These are phyloP conservation scores for Saccharomycopsis synnaedendra DNA, from an alignment of 805 yeast species.

Conservation along the genomic window DNA sequence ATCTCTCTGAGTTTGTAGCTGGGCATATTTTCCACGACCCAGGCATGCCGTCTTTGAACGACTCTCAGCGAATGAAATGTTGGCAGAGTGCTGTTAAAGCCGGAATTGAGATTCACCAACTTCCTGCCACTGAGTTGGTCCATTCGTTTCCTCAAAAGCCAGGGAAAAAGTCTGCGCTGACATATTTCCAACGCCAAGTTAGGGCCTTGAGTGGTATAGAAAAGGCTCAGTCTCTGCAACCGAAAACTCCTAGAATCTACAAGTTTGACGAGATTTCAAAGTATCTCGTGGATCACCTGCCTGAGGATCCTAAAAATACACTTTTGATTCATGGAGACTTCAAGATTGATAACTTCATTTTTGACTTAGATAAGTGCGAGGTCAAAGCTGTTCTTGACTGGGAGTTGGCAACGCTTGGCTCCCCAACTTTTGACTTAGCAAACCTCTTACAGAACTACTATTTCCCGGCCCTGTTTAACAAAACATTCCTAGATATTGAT, in stretches of 20 bases:
- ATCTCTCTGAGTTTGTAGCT: constrained; percentile 46
- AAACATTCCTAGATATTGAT: constrained; percentile 20
- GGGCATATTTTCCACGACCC: constrained; percentile 50
- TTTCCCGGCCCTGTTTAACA: constrained; percentile 30
- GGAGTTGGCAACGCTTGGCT: constrained; percentile 57
- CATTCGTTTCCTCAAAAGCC: constrained; percentile 27
- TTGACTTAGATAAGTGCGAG: constrained; percentile 38
- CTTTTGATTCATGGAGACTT: constrained; percentile 53
- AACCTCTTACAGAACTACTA: constrained; percentile 45
- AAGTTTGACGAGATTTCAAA: constrained; percentile 29
- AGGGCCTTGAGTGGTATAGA: constrained; percentile 35
- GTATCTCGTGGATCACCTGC: constrained; percentile 34
- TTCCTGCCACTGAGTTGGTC: constrained; percentile 33
- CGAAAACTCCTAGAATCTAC: constrained; percentile 32
- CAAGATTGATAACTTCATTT: constrained; percentile 53
- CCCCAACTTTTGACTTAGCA: constrained; percentile 51
- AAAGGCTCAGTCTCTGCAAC: constrained; percentile 25
- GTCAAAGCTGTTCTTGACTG: constrained; percentile 52
- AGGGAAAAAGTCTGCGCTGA: constrained; percentile 12
- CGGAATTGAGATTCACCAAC: constrained; percentile 36
- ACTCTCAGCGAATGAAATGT: constrained; percentile 21
- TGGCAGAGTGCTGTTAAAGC: constrained; percentile 42
- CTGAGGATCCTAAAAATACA: constrained; percentile 33
- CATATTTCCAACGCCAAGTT: constrained; percentile 45
- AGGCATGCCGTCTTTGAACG: constrained; percentile 27